A percentile compares a stretch with the other conserved stretches of the same genome.
Evolutionary conservation across 495 filamentous ascomycete genomes (phyloP).

Genomic region (Neurospora discreta): DNA sequence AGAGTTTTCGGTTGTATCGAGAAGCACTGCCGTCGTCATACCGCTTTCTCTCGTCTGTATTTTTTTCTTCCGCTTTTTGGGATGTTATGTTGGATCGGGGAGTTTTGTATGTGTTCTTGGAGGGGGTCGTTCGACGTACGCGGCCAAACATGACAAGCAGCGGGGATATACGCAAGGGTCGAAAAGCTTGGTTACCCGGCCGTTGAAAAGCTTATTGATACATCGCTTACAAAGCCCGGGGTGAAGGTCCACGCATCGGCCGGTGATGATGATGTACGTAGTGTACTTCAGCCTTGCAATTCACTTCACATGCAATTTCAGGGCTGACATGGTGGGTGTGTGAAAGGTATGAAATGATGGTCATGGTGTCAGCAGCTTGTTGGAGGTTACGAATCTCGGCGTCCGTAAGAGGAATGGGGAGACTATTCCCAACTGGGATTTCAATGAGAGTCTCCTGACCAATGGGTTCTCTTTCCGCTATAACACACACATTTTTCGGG

Average conservation of each 20-base stretch:
- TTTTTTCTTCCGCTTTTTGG: neutral
- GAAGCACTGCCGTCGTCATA: neutral
- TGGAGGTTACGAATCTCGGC: neutral
- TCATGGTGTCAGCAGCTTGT: neutral
- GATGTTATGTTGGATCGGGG: neutral
- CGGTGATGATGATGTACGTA: neutral
- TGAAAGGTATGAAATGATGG: neutral
- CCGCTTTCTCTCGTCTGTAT: neutral
- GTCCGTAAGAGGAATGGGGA: neutral
- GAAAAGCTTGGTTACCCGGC: neutral
- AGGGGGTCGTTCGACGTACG: neutral
- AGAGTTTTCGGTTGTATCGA: neutral
- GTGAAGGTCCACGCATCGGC: neutral
- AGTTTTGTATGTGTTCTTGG: too few relatives aligned
- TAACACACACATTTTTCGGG: neutral
- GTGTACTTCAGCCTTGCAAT: neutral
- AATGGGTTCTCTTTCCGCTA: neutral
- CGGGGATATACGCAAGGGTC: neutral
- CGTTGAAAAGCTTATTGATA: neutral
- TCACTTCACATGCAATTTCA: neutral
- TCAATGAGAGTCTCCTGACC: neutral
- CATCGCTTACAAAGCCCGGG: neutral
- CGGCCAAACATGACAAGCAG: neutral
- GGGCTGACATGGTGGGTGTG: neutral
- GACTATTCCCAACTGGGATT: neutral